Conservation (phyloP, 805 yeast genomes). For the Metschnikowia noctiluminum region DNA sequence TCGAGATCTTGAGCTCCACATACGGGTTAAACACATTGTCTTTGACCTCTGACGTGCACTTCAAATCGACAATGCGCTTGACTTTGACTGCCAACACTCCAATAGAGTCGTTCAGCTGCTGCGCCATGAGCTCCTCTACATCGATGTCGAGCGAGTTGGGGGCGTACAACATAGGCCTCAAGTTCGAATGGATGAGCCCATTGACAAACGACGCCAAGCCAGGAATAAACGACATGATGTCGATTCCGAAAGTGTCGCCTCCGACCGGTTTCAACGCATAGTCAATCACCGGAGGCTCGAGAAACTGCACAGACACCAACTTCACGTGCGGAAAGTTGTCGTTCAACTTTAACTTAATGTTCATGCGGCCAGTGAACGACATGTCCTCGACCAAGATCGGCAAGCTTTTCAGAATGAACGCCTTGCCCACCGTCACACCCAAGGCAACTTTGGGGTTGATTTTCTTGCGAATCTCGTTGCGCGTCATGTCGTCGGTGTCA, state of each 20-base stretch:
- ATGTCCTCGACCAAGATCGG: conserved; percentile 82
- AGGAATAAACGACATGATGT: conserved; percentile 80
- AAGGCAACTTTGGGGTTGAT: conserved; percentile 78
- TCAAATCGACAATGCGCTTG: conserved; percentile 49
- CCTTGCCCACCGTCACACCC: conserved; percentile 79
- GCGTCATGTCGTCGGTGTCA: conserved; percentile 82
- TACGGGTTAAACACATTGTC: conserved; percentile 51
- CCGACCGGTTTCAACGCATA: conserved; percentile 83
- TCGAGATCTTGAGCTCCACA: conserved; percentile 38
- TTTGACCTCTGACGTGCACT: conserved; percentile 39
- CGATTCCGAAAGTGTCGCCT: conserved; percentile 84
- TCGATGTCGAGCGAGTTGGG: conserved; percentile 77
- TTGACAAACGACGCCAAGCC: conserved; percentile 74
- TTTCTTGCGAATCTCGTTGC: conserved; percentile 63
- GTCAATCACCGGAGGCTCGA: conserved; percentile 77
- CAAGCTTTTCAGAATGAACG: conserved; percentile 68
- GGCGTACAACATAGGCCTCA: conserved; percentile 76
- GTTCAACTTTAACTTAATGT: conserved; percentile 57
- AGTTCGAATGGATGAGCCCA: conserved; percentile 61
- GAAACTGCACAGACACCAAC: conserved; percentile 63
- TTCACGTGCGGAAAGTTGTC: conserved; percentile 76
- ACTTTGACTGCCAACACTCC: conserved; percentile 68
- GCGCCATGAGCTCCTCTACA: conserved; percentile 67
- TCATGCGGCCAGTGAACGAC: conserved; percentile 69
- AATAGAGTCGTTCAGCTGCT: conserved; percentile 60